Conservation (phyloP, 768 basidiomycete genomes). For the Fomitopsis serialis region DNA sequence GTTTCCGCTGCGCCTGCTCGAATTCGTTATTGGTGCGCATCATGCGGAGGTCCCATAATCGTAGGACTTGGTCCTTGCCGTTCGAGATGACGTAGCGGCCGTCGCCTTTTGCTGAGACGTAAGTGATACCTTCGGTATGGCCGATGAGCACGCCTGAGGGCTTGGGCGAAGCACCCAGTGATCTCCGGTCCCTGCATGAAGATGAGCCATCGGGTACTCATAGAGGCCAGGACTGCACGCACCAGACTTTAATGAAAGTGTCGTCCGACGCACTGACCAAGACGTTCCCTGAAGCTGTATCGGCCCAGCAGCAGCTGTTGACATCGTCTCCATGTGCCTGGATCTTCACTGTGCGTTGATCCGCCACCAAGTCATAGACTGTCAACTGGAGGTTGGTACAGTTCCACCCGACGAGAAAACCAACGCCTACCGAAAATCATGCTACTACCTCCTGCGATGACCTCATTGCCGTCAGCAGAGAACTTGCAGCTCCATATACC, state of each 20-base stretch:
- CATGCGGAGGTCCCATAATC: slow-evolving; percentile 91
- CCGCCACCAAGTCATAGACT: slow-evolving; percentile 90
- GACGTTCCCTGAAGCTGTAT: slow-evolving; percentile 87
- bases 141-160: slow-evolving; percentile 93
- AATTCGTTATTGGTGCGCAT: slow-evolving; percentile 77
- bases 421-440: slow-evolving; percentile 59
- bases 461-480: slow-evolving; percentile 93
- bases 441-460: slow-evolving; percentile 87
- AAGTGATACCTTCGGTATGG: slow-evolving; percentile 94
- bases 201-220: neutral
- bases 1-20: slow-evolving; percentile 41
- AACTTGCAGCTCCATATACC: slow-evolving; percentile 94
- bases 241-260: slow-evolving; percentile 94
- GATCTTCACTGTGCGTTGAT: slow-evolving; percentile 78
- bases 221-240: slow-evolving; percentile 15
- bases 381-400: too few species aligned
- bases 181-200: slow-evolving; percentile 44
- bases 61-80: slow-evolving; percentile 90
- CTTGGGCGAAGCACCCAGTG: slow-evolving; percentile 44
- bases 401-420: too few species aligned
- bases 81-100: slow-evolving; percentile 94
- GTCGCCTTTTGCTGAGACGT: slow-evolving; percentile 93
- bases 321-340: slow-evolving; percentile 87
- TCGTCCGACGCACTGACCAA: slow-evolving; percentile 96
- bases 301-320: slow-evolving; percentile 96